phyloP scores from a whole-genome alignment of 495 filamentous ascomycete genomes.

The Penicillium taxi region DNA sequence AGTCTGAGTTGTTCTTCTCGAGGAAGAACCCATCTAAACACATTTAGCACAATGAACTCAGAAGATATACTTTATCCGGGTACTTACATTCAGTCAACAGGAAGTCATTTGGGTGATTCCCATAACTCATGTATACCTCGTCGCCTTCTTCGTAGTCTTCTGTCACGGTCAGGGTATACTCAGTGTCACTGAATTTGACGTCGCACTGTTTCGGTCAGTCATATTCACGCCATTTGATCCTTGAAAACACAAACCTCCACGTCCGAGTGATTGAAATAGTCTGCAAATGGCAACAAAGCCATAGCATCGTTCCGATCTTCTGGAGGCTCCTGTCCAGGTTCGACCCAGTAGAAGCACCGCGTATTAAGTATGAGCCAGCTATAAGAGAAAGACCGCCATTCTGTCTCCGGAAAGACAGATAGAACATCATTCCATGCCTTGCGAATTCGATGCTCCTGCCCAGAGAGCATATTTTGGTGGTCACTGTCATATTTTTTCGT shows the following conservation, averaged over 20 bases:
- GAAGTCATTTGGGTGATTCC: conserved; percentile 71
- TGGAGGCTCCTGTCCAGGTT: conserved; percentile 41
- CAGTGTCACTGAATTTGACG: conserved; percentile 48
- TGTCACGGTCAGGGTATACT: conserved; percentile 53
- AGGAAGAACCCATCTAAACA: conserved; percentile 65
- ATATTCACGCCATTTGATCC: background rate
- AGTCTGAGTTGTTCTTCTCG: conserved; percentile 58
- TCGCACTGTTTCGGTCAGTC: conserved; percentile 40
- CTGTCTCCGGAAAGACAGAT: conserved; percentile 44
- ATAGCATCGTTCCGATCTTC: conserved; percentile 59
- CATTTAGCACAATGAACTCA: background rate
- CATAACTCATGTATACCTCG: conserved; percentile 76
- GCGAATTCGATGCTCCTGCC: conserved; percentile 56
- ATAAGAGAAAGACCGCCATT: conserved; percentile 53
- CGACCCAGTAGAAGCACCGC: conserved; percentile 69
- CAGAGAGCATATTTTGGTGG: conserved; percentile 47
- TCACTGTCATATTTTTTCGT: conserved; percentile 26
- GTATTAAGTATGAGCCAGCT: conserved; percentile 80
- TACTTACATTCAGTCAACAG: conserved; percentile 64
- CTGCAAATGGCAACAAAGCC: conserved; percentile 75
- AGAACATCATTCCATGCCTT: conserved; percentile 51
- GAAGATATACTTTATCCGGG: too few relatives aligned
- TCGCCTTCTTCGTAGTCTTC: conserved; percentile 54
- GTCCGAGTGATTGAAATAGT: conserved; percentile 79
- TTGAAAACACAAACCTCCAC: conserved; percentile 25